phyloP scores from a whole-genome alignment of 2,329 filamentous ascomycete genomes.

The Nemania sp. region DNA sequence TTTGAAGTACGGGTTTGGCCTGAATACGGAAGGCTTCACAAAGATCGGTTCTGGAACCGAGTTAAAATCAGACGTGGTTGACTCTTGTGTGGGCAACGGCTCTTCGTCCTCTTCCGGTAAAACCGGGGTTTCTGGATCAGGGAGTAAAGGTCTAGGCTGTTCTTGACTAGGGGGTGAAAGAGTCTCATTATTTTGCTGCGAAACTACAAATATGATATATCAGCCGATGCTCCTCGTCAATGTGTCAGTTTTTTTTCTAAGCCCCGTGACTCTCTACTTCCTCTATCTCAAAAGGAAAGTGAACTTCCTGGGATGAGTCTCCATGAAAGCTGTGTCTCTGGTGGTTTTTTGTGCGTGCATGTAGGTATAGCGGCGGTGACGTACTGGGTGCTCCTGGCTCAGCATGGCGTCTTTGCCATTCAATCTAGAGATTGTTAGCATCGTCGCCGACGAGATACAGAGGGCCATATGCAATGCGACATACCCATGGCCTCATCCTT shows the following conservation, averaged over 20 bases:
- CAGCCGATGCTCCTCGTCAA: conserved; percentile 37
- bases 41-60: conserved; percentile 40
- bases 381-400: conserved; percentile 40
- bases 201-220: conserved; percentile 41
- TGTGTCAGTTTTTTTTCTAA: conserved; percentile 27
- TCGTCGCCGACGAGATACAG: not conserved
- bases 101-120: conserved; percentile 33
- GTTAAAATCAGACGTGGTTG: conserved; percentile 34
- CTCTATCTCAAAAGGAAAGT: conserved; percentile 42
- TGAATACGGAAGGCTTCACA: conserved; percentile 59
- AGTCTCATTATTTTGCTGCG: conserved; percentile 42
- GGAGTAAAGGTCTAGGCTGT: conserved; percentile 37
- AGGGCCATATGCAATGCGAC: conserved; percentile 15
- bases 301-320: conserved; percentile 34
- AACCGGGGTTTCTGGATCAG: conserved; percentile 35
- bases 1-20: conserved; percentile 63
- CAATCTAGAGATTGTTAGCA: conserved; percentile 35
- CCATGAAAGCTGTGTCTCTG: conserved; percentile 33
- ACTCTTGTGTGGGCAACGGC: conserved; percentile 39
- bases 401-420: conserved; percentile 37
- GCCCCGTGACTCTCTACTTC: conserved; percentile 36
- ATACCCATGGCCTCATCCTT: conserved; percentile 48
- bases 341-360: conserved; percentile 27
- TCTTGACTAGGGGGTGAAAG: conserved; percentile 36
- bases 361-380: conserved; percentile 34